These are phyloP conservation scores for Penicillium verhagenii DNA, from an alignment of 495 filamentous ascomycete genomes.

Conservation along the genomic window DNA sequence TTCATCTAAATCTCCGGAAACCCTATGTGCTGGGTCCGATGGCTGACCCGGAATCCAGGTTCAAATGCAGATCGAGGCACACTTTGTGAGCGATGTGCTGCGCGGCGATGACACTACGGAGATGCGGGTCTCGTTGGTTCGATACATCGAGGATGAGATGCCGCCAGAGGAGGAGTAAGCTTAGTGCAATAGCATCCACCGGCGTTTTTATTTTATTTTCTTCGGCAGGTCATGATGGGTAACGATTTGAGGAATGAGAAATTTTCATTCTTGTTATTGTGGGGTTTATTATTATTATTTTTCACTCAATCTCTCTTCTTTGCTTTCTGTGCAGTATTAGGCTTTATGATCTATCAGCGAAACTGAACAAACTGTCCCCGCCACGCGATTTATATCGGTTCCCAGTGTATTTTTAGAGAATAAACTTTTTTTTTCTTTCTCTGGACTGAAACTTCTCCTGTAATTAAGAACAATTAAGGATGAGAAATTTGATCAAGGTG, in stretches of 20 bases:
- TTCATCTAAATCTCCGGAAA: not conserved
- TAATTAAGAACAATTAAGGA: not conserved
- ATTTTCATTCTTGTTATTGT: conserved; percentile 3
- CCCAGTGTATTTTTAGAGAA: conserved; percentile 3
- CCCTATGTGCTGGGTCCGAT: conserved; percentile 16
- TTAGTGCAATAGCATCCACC: not conserved
- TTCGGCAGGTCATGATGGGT: not conserved
- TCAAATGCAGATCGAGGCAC: conserved; percentile 97
- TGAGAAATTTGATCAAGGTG: not conserved
- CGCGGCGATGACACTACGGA: conserved; percentile 94
- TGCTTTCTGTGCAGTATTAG: conserved; percentile 15
- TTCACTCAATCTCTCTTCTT: not conserved
- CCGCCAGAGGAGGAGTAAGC: conserved; percentile 87
- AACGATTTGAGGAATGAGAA: not conserved
- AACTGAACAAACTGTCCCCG: conserved; percentile 13
- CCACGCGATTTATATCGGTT: conserved; percentile 22
- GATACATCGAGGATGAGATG: conserved; percentile 97
- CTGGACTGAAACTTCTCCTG: not conserved
- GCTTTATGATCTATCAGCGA: conserved; percentile 29
- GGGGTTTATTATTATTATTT: not conserved
- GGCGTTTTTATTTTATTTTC: too few species aligned
- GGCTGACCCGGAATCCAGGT: conserved; percentile 53
- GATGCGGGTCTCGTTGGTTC: conserved; percentile 89
- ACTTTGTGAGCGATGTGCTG: conserved; percentile 93
- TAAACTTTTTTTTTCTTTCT: too few species aligned